Conservation (phyloP, 2,329 filamentous ascomycete genomes). For the Penicillium polonicum region DNA sequence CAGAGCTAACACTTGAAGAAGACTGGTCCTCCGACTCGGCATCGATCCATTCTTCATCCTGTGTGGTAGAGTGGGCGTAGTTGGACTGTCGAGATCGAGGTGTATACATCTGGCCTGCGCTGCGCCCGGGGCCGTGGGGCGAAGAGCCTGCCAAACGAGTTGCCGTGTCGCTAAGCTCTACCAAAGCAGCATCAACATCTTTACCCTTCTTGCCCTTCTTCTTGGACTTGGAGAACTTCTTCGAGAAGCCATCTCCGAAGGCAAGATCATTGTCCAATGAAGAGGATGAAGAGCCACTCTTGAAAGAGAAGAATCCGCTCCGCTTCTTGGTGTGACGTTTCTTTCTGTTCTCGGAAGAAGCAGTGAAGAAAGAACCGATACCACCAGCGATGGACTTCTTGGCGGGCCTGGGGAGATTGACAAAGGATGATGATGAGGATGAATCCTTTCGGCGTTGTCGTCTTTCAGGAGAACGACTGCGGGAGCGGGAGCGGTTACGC, state of each 20-base stretch:
- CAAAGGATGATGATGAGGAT: conserved; percentile 58
- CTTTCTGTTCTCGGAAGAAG: conserved; percentile 56
- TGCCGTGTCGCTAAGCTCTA: conserved; percentile 50
- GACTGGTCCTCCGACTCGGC: conserved; percentile 53
- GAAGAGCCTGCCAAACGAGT: conserved; percentile 46
- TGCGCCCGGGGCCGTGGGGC: conserved; percentile 34
- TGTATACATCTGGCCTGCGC: conserved; percentile 36
- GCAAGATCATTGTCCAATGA: conserved; percentile 68
- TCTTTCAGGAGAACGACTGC: conserved; percentile 39
- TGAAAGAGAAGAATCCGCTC: conserved; percentile 57
- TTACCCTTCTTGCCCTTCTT: conserved; percentile 29
- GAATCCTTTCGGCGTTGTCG: conserved; percentile 39
- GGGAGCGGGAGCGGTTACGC: conserved; percentile 28
- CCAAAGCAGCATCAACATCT: conserved; percentile 48
- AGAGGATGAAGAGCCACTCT: conserved; percentile 62
- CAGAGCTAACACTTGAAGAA: conserved; percentile 55
- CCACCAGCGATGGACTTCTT: conserved; percentile 53
- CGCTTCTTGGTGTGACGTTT: conserved; percentile 49
- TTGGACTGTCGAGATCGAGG: conserved; percentile 31
- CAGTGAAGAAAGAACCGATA: conserved; percentile 62
- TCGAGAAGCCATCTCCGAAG: conserved; percentile 59
- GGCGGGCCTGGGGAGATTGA: conserved; percentile 64
- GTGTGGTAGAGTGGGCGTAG: conserved; percentile 34
- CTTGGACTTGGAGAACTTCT: conserved; percentile 39
- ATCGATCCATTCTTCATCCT: conserved; percentile 58